phyloP scores from a whole-genome alignment of 2,329 filamentous ascomycete genomes.

The Diaporthe nobilis region DNA sequence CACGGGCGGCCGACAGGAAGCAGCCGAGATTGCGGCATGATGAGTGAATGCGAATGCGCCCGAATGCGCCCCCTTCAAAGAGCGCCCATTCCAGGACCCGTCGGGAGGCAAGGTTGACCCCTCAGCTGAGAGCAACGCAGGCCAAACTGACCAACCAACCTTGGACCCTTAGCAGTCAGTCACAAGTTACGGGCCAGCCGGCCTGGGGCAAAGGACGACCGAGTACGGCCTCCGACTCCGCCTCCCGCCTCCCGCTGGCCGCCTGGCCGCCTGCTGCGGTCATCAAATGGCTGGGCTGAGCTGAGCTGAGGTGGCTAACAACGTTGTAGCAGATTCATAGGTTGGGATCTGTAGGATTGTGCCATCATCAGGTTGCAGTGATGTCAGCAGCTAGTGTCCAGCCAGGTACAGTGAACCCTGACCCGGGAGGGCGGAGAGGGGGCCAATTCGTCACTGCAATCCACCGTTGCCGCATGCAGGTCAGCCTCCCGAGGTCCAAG shows the following conservation, averaged over 20 bases:
- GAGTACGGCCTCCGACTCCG: constrained; percentile 6
- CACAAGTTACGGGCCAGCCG: not conserved
- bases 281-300: constrained; percentile 17
- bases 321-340: not conserved
- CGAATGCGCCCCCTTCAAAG: constrained; percentile 28
- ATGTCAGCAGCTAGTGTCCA: constrained; percentile 5
- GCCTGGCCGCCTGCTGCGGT: constrained; percentile 14
- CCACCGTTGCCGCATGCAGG: constrained; percentile 11
- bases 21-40: constrained; percentile 32
- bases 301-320: not conserved
- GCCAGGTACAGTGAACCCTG: constrained; percentile 6
- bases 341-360: not conserved
- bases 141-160: not conserved
- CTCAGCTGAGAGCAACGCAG: constrained; percentile 6
- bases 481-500: constrained; percentile 12
- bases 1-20: constrained; percentile 24
- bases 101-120: constrained; percentile 21
- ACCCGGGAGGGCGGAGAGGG: constrained; percentile 9
- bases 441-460: constrained; percentile 27
- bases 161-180: constrained; percentile 1
- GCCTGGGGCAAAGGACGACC: not conserved
- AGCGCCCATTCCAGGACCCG: constrained; percentile 10
- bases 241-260: not conserved
- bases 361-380: not conserved
- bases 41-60: constrained; percentile 23